Evolutionary conservation across 441 rosid species (phyloP).

Genomic region (Metrosideros polymorpha): DNA sequence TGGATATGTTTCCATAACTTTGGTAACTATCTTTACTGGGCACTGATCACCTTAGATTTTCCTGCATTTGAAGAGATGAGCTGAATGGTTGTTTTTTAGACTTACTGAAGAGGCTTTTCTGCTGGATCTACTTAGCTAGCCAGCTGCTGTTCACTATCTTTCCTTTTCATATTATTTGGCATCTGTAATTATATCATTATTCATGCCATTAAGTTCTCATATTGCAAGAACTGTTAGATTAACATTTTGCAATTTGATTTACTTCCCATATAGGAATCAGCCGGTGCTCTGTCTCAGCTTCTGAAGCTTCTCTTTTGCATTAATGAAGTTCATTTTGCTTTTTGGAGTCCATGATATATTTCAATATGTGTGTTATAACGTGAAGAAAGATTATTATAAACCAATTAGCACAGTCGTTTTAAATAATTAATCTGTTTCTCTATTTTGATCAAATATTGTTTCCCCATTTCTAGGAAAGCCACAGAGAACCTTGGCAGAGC

Average conservation of each 20-base stretch:
- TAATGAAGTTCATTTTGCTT: background rate
- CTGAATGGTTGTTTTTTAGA: background rate
- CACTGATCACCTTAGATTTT: background rate
- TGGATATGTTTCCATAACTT: background rate
- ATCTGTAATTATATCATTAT: background rate
- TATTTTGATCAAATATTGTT: background rate
- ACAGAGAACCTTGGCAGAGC: conserved; percentile 10
- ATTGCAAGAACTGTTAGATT: background rate
- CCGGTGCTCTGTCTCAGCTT: background rate
- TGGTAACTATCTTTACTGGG: background rate
- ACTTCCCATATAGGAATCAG: background rate
- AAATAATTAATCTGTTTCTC: background rate
- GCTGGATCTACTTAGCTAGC: background rate
- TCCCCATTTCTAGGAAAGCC: conserved; percentile 7
- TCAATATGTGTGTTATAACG: background rate
- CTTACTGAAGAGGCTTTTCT: background rate
- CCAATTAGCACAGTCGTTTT: background rate
- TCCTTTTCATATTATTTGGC: background rate
- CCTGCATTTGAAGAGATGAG: background rate
- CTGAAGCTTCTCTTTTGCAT: background rate
- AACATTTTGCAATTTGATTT: background rate
- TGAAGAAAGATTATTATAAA: background rate
- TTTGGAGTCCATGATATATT: background rate
- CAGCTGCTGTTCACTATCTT: background rate
- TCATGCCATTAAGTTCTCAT: background rate